Percentiles rank a stretch among this genome's conserved stretches.
Evolutionary conservation across 345 rosid species (phyloP).

Genomic region (Camelina laxa): DNA sequence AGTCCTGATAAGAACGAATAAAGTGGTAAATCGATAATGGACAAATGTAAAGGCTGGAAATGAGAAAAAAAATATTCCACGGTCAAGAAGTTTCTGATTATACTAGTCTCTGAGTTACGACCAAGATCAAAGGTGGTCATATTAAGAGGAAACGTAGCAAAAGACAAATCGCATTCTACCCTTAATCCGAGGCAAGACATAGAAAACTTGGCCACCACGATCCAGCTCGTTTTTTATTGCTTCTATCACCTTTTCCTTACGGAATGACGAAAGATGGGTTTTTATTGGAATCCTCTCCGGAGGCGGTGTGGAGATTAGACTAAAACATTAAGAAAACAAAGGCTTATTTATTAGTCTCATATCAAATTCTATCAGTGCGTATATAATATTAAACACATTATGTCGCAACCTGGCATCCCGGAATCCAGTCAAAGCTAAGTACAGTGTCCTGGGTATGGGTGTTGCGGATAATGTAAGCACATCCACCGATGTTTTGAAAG

Average conservation of each 20-base stretch:
- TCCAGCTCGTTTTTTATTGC: conserved; percentile 84
- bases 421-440: conserved; percentile 94
- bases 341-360: conserved; percentile 33
- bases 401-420: conserved; percentile 92
- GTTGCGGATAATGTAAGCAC: conserved; percentile 97
- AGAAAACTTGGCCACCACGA: conserved; percentile 93
- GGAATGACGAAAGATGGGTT: conserved; percentile 76
- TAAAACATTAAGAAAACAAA: conserved; percentile 45
- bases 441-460: conserved; percentile 95
- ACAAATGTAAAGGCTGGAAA: conserved; percentile 10
- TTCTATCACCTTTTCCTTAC: conserved; percentile 63
- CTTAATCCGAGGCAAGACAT: conserved; percentile 93
- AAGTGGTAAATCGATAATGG: conserved; percentile 20
- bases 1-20: conserved; percentile 64
- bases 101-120: conserved; percentile 25
- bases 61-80: background rate
- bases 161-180: conserved; percentile 52
- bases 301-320: conserved; percentile 94
- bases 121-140: conserved; percentile 25
- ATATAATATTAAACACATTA: conserved; percentile 17
- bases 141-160: conserved; percentile 24
- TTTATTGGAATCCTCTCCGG: conserved; percentile 98
- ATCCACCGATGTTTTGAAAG: conserved; percentile 92
- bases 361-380: conserved; percentile 14
- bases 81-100: conserved; percentile 19